Percentiles rank a stretch among this genome's conserved stretches.
phyloP scores from a whole-genome alignment of 176 grass and related monocot species.

The Poa annua region DNA sequence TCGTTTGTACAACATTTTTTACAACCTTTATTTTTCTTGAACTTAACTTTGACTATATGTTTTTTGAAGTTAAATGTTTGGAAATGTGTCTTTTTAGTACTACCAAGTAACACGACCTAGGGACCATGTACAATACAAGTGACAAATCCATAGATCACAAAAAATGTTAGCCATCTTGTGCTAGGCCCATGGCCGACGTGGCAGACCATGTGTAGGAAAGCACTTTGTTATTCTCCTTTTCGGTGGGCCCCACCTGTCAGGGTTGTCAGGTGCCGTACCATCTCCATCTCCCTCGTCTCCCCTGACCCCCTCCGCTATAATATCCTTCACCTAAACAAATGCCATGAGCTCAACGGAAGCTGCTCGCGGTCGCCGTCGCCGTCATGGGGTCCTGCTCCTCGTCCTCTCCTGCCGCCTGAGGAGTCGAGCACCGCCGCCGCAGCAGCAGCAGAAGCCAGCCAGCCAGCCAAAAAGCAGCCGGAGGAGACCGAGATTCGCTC shows the following conservation, averaged over 20 bases:
- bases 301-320: background rate
- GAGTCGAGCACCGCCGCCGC: background rate
- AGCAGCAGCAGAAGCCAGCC: no score
- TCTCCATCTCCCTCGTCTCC: background rate
- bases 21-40: no score
- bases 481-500: slow-evolving; percentile 15
- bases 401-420: background rate
- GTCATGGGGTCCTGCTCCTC: slow-evolving; percentile 3
- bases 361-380: slow-evolving; percentile 1
- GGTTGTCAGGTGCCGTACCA: background rate
- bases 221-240: background rate
- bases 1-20: no score
- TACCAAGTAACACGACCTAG: no score
- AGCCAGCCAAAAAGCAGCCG: background rate
- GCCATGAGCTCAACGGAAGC: background rate
- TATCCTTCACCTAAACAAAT: background rate
- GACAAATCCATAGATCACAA: no score
- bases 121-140: no score
- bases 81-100: no score
- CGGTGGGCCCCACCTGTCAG: background rate
- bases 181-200: slow-evolving; percentile 17
- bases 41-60: no score
- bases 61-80: no score
- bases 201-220: background rate
- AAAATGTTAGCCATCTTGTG: no score